These are phyloP conservation scores for Iberis pinnata DNA, from an alignment of 345 rosid genomes.

Conservation along the genomic window DNA sequence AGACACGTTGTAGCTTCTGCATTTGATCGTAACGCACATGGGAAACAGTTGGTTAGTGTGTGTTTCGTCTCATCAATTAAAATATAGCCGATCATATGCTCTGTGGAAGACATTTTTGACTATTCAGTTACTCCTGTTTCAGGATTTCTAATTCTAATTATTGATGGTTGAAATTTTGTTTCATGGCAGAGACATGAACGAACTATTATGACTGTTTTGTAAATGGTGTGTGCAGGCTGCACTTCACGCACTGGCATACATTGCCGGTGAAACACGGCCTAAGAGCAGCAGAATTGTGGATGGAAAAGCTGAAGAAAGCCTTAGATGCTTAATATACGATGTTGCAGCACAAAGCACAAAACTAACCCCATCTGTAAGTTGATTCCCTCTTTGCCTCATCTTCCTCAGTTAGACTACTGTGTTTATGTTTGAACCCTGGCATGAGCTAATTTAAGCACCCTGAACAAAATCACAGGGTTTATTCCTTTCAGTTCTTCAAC, in stretches of 20 bases:
- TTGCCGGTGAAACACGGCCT: conserved; percentile 61
- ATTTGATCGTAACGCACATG: conserved; percentile 63
- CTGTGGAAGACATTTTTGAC: not conserved
- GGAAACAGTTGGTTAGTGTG: conserved; percentile 75
- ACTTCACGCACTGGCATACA: conserved; percentile 69
- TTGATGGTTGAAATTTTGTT: conserved; percentile 6
- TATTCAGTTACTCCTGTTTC: not conserved
- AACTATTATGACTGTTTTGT: conserved; percentile 1
- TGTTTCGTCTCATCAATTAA: conserved; percentile 7
- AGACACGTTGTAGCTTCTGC: conserved; percentile 64
- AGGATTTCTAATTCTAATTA: not conserved
- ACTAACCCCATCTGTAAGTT: conserved; percentile 71
- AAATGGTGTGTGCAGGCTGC: conserved; percentile 56
- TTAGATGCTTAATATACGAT: conserved; percentile 57
- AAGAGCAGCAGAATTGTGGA: conserved; percentile 41
- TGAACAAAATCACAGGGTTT: conserved; percentile 52
- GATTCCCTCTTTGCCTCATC: not conserved
- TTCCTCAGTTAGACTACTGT: conserved; percentile 5
- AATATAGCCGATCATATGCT: not conserved
- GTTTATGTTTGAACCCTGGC: conserved; percentile 7
- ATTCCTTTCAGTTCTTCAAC: conserved; percentile 64
- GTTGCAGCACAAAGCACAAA: conserved; percentile 69
- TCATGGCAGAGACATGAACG: conserved; percentile 2
- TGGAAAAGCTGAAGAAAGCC: conserved; percentile 69
- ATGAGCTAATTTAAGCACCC: conserved; percentile 6